Conservation (phyloP, 768 basidiomycete species). For the Podaxis mareebaensis region DNA sequence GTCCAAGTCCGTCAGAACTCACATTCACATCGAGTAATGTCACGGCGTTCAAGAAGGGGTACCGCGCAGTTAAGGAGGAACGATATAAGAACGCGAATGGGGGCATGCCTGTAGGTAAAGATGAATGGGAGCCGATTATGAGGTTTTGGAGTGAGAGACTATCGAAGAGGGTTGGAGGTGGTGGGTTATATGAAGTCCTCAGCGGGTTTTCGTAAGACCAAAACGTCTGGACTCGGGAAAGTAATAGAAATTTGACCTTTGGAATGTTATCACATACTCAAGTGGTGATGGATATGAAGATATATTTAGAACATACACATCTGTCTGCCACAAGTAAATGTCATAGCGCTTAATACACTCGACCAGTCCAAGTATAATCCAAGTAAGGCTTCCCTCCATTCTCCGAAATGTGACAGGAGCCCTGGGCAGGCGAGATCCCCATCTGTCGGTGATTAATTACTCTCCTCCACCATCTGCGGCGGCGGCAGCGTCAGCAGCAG, state of each 20-base stretch:
- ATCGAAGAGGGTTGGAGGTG: conserved; percentile 47
- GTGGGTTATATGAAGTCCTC: conserved; percentile 73
- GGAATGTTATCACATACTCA: not conserved
- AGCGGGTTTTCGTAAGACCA: conserved; percentile 29
- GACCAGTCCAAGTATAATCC: too few species aligned
- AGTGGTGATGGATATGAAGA: not conserved
- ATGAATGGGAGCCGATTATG: conserved; percentile 87
- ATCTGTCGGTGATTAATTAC: not conserved
- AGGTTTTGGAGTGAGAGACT: conserved; percentile 80
- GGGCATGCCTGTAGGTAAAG: conserved; percentile 75
- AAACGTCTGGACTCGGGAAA: too few species aligned
- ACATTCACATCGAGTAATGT: conserved; percentile 48
- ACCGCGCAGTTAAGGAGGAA: conserved; percentile 47
- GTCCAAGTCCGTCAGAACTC: conserved; percentile 45
- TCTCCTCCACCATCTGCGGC: not conserved
- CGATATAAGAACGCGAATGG: conserved; percentile 39
- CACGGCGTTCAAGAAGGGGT: conserved; percentile 63
- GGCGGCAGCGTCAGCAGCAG: not conserved
- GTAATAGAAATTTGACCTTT: not conserved
- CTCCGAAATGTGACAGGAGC: too few species aligned
- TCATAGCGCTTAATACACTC: too few species aligned
- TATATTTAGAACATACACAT: conserved; percentile 5
- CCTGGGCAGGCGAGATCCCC: not conserved
- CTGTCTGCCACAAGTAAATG: not conserved
- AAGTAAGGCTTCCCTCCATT: not conserved